Evolutionary conservation across 2,329 filamentous ascomycete species (phyloP).

Genomic region (Hyphodiscus sp.): DNA sequence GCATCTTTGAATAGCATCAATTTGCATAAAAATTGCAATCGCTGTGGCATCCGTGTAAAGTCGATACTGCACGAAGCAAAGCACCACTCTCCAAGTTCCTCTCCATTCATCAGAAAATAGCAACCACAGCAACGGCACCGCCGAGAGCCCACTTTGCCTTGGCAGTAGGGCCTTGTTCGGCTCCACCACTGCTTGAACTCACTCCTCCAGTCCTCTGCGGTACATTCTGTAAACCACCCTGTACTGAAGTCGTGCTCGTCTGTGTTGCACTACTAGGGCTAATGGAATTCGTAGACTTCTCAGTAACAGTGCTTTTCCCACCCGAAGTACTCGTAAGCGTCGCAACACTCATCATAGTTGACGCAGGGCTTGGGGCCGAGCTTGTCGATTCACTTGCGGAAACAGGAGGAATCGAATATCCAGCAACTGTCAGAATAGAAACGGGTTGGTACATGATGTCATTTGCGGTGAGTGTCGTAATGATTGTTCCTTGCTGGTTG

Average conservation of each 20-base stretch:
- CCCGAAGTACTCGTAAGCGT: neutral
- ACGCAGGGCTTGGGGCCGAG: neutral
- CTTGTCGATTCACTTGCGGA: neutral
- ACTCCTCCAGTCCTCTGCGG: too few relatives aligned
- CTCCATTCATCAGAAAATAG: too few relatives aligned
- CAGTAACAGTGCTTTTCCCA: neutral
- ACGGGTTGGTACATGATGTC: constrained; percentile 2
- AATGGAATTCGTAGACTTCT: neutral
- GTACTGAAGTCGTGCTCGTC: neutral
- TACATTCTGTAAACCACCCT: too few relatives aligned
- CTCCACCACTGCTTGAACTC: constrained; percentile 4
- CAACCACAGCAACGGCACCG: constrained; percentile 1
- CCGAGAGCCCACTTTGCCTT: constrained; percentile 12
- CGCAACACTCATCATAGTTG: neutral
- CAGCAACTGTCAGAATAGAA: neutral
- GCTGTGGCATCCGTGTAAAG: too few relatives aligned
- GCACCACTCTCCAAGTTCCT: too few relatives aligned
- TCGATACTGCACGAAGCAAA: too few relatives aligned
- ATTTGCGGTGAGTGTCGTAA: constrained; percentile 11
- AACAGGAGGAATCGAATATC: neutral
- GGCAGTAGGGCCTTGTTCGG: constrained; percentile 8
- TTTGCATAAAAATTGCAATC: too few relatives aligned
- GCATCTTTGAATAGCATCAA: too few relatives aligned
- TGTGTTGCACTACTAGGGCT: neutral
- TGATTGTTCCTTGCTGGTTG: constrained; percentile 16